phyloP scores from a whole-genome alignment of 768 basidiomycete genomes.

The Crucibulum laeve region DNA sequence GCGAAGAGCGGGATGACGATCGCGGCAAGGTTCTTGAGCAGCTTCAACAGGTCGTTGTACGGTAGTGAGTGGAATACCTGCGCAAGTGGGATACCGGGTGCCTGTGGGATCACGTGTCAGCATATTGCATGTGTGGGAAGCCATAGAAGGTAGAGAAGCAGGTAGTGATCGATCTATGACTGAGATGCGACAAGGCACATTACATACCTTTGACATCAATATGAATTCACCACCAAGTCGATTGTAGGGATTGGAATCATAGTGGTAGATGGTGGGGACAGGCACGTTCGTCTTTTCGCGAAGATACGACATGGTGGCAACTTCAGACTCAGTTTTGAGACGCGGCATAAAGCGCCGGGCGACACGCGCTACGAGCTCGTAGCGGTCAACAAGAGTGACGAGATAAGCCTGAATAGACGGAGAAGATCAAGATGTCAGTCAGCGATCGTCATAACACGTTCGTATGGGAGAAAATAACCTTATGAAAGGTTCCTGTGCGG shows the following conservation, averaged over 20 bases:
- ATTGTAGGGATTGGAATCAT: conserved; percentile 82
- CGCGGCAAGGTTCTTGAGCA: conserved; percentile 65
- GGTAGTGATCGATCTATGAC: conserved; percentile 3
- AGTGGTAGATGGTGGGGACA: conserved; percentile 70
- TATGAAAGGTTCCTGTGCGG: conserved; percentile 75
- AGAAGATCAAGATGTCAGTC: background rate
- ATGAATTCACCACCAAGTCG: conserved; percentile 83
- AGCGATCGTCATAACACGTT: background rate
- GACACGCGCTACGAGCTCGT: conserved; percentile 71
- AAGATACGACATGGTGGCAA: conserved; percentile 80
- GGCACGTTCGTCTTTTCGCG: conserved; percentile 67
- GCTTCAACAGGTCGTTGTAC: conserved; percentile 56
- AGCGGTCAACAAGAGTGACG: conserved; percentile 56
- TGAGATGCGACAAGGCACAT: conserved; percentile 1
- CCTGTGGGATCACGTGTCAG: conserved; percentile 38
- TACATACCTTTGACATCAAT: conserved; percentile 76
- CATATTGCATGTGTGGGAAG: conserved; percentile 5
- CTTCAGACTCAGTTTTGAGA: conserved; percentile 84
- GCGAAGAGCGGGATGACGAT: conserved; percentile 71
- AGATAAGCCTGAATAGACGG: conserved; percentile 61
- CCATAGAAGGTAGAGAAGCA: background rate
- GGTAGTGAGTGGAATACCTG: conserved; percentile 68
- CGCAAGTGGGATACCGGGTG: conserved; percentile 66
- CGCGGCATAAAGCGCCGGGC: conserved; percentile 84
- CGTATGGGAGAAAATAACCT: conserved; percentile 32